Base-by-base conservation (phyloP, 225 moss, liverwort and hornwort species). In the Antitrichia curtipendula region DNA sequence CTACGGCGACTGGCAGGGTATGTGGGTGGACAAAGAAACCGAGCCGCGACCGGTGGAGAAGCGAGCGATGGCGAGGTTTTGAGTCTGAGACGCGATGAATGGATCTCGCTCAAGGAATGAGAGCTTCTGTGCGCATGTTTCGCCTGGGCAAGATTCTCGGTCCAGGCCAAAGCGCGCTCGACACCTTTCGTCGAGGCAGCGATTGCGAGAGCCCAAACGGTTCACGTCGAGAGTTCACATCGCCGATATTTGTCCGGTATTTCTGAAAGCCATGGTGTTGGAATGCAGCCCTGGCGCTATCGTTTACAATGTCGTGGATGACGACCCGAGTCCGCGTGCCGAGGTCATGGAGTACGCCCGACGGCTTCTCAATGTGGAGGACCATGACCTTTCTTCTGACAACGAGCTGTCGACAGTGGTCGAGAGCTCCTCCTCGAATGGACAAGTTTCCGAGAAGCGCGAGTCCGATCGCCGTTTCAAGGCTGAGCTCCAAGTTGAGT, bases 61-160 rank as follows among this genome's bases (percentile, higher is more conserved):
- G n/a, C 88, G 89, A 83, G 93, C 95, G 41, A 47, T 90, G 62
- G 91, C 94, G 56, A 86, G 96, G 75, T 79, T n/a, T 93, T 59
- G 95, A 91, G 74, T 96, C 96, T 34, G 95, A 96, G 90, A 91
- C 91, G 69, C 83, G 82, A 64, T 96, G 96, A 95, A 70, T 94
- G 66, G 88, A 77, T 36, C 88, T 97, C n/a, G 94, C 95, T 20
- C 83, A 84, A 24, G 90, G 87, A n/a, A 25, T 85, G 61, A 91
- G 88, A 66, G 89, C 94, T 83, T 90, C 91, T 56, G 91, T 93
- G 60, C 93, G 93, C 32, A 84, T 95, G 31, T 95, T 97, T 87
- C 96, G 96, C 54, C 86, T 95, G 20, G 97, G 96, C 19, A 97
- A 96, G 10, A 97, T 97, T 60, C 94, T 94, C 82, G 98, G 96